phyloP scores from a whole-genome alignment of 805 yeast genomes.

The Hemisphaericaspora nanyangensis region DNA sequence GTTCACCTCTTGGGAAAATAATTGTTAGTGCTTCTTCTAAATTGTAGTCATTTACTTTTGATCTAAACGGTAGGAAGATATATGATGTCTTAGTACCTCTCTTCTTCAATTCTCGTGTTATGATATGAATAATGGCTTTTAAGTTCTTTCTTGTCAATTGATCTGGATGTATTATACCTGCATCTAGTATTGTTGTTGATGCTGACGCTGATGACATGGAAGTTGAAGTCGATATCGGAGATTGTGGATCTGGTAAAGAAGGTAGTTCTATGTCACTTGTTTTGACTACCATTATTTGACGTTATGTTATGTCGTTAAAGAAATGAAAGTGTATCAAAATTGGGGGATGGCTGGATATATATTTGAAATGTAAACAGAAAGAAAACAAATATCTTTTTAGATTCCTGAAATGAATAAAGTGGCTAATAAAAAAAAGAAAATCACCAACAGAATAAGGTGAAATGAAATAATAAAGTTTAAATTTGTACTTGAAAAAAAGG shows the following conservation, averaged over 20 bases:
- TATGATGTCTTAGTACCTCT: conserved; percentile 72
- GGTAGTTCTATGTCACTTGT: neutral
- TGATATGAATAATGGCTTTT: conserved; percentile 61
- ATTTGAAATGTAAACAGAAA: too few relatives aligned
- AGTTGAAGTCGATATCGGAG: conserved; percentile 9
- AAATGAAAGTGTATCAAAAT: neutral
- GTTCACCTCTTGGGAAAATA: conserved; percentile 56
- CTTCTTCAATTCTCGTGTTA: conserved; percentile 69
- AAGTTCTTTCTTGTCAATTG: conserved; percentile 63
- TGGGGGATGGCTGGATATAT: neutral
- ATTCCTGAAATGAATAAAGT: too few relatives aligned
- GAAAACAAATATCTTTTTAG: too few relatives aligned
- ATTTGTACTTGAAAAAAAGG: too few relatives aligned
- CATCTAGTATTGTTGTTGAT: conserved; percentile 1
- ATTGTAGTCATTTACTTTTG: conserved; percentile 59
- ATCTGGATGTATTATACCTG: conserved; percentile 13
- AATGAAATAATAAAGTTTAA: too few relatives aligned
- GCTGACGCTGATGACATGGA: too few relatives aligned
- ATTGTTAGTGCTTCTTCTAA: conserved; percentile 53
- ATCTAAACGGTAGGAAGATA: conserved; percentile 72
- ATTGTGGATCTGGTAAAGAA: conserved; percentile 2
- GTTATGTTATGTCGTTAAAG: too few relatives aligned
- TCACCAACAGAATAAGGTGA: too few relatives aligned
- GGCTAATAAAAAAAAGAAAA: too few relatives aligned
- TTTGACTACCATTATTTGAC: conserved; percentile 1